A percentile compares a stretch with the other conserved stretches of the same genome.
Conservation (phyloP, 164 flowering plant genomes). For the Stephania yunnanensis region DNA sequence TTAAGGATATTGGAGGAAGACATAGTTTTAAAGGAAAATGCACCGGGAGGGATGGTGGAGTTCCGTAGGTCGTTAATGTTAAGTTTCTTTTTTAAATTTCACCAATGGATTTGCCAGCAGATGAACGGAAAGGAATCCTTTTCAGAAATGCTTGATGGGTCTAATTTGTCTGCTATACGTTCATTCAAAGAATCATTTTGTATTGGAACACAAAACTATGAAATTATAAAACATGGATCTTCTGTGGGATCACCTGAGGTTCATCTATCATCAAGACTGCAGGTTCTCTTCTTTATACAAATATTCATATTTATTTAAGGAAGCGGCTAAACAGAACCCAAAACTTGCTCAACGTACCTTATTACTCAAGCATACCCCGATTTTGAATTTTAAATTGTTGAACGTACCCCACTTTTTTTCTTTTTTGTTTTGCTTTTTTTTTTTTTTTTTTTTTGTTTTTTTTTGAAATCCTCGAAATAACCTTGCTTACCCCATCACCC, state of each 20-base stretch:
- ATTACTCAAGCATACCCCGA: too few relatives aligned
- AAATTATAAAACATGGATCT: constrained; percentile 64
- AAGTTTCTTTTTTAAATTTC: constrained; percentile 93
- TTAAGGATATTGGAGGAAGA: constrained; percentile 52
- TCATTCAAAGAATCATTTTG: constrained; percentile 44
- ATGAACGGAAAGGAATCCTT: constrained; percentile 38
- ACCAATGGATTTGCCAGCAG: constrained; percentile 72
- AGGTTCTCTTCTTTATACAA: constrained; percentile 29
- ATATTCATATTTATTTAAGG: neutral
- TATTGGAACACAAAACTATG: constrained; percentile 69
- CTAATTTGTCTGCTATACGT: constrained; percentile 68
- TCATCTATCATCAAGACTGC: constrained; percentile 90
- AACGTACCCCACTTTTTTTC: too few relatives aligned
- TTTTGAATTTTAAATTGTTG: too few relatives aligned
- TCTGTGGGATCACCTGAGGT: constrained; percentile 85
- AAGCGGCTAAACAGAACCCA: too few relatives aligned
- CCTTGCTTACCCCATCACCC: too few relatives aligned
- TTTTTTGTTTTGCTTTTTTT: too few relatives aligned
- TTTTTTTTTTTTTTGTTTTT: too few relatives aligned
- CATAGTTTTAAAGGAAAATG: constrained; percentile 61
- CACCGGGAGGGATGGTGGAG: constrained; percentile 99
- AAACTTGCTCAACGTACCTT: too few relatives aligned
- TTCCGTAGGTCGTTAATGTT: constrained; percentile 78
- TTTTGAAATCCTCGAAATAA: too few relatives aligned
- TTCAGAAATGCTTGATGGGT: constrained; percentile 30